Conservation (phyloP, 2,329 filamentous ascomycete species). For the Fusarium verticillioides region DNA sequence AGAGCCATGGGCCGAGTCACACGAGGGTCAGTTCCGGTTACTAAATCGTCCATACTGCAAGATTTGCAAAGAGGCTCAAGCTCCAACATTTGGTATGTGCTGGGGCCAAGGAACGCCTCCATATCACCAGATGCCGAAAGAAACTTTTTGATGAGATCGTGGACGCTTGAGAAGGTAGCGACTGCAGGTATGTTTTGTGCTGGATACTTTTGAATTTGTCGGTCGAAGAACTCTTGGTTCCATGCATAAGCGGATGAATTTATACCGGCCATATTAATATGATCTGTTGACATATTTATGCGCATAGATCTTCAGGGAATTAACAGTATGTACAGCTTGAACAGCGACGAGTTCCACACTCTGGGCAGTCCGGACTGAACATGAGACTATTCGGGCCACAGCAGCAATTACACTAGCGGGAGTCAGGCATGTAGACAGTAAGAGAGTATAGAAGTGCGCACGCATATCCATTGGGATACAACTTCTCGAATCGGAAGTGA, state of each 20-base stretch:
- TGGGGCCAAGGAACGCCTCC: background rate
- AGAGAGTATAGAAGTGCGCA: accelerated
- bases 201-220: background rate
- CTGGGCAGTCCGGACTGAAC: no score
- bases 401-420: background rate
- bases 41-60: background rate
- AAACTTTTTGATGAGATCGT: background rate
- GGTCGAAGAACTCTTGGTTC: background rate
- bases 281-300: accelerated
- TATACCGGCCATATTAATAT: accelerated
- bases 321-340: accelerated
- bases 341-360: background rate
- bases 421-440: accelerated
- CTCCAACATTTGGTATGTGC: background rate
- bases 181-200: background rate
- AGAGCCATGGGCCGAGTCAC: background rate
- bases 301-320: accelerated
- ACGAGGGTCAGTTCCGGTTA: accelerated
- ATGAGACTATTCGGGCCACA: accelerated
- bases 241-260: background rate
- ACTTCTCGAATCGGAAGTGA: background rate
- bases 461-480: accelerated
- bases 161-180: accelerated
- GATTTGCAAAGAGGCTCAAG: background rate
- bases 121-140: background rate